Conservation (phyloP, 371 early-diverging fungal genomes). For the Syncephalastrum monosporum region DNA sequence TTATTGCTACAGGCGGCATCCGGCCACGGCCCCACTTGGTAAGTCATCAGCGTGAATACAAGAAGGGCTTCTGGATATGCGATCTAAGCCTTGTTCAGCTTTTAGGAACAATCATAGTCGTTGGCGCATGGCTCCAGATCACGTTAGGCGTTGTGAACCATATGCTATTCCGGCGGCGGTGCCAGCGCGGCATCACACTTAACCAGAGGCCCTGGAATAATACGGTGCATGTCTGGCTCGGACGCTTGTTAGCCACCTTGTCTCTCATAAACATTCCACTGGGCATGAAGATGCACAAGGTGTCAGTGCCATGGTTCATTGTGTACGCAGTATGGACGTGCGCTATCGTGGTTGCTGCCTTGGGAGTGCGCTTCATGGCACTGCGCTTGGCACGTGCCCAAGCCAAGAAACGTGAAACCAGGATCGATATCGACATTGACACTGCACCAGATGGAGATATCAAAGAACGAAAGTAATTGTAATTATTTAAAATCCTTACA, state of each 20-base stretch:
- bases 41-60: constrained; percentile 5
- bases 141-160: constrained; percentile 30
- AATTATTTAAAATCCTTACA: too few relatives aligned
- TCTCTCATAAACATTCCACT: constrained; percentile 33
- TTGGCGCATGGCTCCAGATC: constrained; percentile 31
- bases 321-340: constrained; percentile 24
- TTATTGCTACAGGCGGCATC: constrained; percentile 20
- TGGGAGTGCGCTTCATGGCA: too few relatives aligned
- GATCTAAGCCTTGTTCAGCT: constrained; percentile 10
- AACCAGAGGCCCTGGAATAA: constrained; percentile 29
- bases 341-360: neutral
- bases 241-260: constrained; percentile 16
- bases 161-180: constrained; percentile 21
- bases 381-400: too few relatives aligned
- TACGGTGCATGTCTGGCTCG: constrained; percentile 33
- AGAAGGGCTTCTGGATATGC: neutral
- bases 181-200: constrained; percentile 17
- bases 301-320: constrained; percentile 15
- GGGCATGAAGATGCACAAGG: constrained; percentile 29
- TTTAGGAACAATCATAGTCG: constrained; percentile 25
- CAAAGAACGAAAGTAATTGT: too few relatives aligned
- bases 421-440: too few relatives aligned
- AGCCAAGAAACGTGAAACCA: too few relatives aligned
- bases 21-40: constrained; percentile 30
- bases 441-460: too few relatives aligned